Conservation (phyloP, 1,284 basidiomycete genomes). For the Mycocalia duriaeana region DNA sequence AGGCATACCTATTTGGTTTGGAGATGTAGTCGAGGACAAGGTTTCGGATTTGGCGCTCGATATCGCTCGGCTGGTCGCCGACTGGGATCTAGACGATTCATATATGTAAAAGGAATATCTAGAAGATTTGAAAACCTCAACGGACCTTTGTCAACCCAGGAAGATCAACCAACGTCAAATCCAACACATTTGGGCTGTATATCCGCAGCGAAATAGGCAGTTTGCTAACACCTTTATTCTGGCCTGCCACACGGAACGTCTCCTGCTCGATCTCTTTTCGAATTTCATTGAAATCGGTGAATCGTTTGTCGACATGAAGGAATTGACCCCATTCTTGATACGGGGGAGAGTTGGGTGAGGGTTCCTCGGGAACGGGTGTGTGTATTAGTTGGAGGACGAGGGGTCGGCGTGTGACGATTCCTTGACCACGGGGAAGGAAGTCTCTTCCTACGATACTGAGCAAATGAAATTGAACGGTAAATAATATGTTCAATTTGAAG, state of each 20-base stretch:
- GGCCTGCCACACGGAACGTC: constrained; percentile 94
- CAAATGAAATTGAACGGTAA: constrained; percentile 6
- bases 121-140: constrained; percentile 9
- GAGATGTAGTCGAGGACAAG: constrained; percentile 93
- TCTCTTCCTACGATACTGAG: constrained; percentile 88
- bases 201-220: constrained; percentile 92
- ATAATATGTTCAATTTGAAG: no score
- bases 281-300: constrained; percentile 93
- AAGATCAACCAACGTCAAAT: constrained; percentile 92
- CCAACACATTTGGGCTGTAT: constrained; percentile 92
- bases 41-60: constrained; percentile 93
- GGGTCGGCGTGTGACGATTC: constrained; percentile 94
- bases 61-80: constrained; percentile 89
- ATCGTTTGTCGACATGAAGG: constrained; percentile 92
- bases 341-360: constrained; percentile 37
- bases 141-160: constrained; percentile 92
- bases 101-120: constrained; percentile 3
- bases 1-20: constrained; percentile 84
- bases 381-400: constrained; percentile 95
- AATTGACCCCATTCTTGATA: constrained; percentile 94
- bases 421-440: constrained; percentile 90
- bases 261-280: constrained; percentile 97
- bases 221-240: constrained; percentile 98
- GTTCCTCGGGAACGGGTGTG: constrained; percentile 56
- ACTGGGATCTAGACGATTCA: constrained; percentile 70